Percentiles rank a stretch among this genome's conserved stretches.
Conservation (phyloP, 2,329 filamentous ascomycete genomes). For the Cladosporium sp. region DNA sequence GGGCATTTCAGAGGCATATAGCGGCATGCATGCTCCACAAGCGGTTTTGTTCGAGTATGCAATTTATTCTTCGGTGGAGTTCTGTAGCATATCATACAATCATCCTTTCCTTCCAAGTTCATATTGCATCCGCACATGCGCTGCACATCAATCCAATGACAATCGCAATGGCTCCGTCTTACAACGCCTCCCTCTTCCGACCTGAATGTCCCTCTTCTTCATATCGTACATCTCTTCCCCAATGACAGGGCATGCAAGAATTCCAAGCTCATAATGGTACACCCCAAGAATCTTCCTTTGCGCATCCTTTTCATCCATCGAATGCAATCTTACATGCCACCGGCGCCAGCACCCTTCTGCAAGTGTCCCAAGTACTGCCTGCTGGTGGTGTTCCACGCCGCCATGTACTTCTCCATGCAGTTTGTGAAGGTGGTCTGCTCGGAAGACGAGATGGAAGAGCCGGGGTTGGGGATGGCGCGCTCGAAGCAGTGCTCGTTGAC, state of each 20-base stretch:
- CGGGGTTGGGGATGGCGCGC: slow-evolving; percentile 55
- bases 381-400: slow-evolving; percentile 53
- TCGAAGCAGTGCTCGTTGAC: slow-evolving; percentile 59
- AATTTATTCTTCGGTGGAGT: not conserved
- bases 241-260: not conserved
- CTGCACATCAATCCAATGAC: not conserved
- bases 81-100: slow-evolving; percentile 13
- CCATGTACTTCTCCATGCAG: slow-evolving; percentile 60
- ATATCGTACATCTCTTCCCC: slow-evolving; percentile 14
- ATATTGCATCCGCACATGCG: not conserved
- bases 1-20: not conserved
- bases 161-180: not conserved
- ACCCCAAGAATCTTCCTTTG: not conserved
- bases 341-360: slow-evolving; percentile 40
- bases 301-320: not conserved
- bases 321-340: not conserved
- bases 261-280: slow-evolving; percentile 13
- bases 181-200: not conserved
- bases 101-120: not conserved
- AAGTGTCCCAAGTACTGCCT: slow-evolving; percentile 51
- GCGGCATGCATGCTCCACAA: not conserved
- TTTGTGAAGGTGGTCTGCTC: slow-evolving; percentile 52
- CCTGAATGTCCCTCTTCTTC: not conserved
- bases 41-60: not conserved
- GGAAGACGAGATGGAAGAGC: slow-evolving; percentile 50